Evolutionary conservation across 1,139 yeast genomes (phyloP), one percentile per base, ranked within the genome.

Genomic region (Scheffersomyces illinoinensis): DNA sequence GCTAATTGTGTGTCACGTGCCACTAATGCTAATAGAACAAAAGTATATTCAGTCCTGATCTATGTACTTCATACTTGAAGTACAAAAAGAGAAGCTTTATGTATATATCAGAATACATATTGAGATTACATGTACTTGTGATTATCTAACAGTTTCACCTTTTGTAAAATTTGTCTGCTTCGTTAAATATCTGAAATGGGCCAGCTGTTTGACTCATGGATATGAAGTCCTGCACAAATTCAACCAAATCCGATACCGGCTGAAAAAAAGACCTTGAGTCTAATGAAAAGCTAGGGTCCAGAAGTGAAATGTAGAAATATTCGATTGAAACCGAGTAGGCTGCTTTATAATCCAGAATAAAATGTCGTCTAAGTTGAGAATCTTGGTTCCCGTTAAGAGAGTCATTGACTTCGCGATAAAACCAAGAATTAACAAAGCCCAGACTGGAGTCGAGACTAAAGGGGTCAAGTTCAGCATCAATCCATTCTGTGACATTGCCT

Each of bases 401-500:
- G 98, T 93, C 57, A 90, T 95, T 71, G 99, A 95, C 76, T 90
- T 90, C 62, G 97, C 97, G 33, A 85, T 93, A 68, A 91, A 90
- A 75, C 99, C 99, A 54, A 85, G 98, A 69, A 90, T 95, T 75
- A 93, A 93, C 79, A 88, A 91, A 75, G 81, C 97, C 18, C 87
- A 87, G 59, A 89, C 93, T 14, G 97, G 96, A 4, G 88, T 95
- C 57, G 97, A 93, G 68, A 88, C 95, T 59, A 86, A 90, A 65
- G 98, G 98, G 58, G 93, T 92, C 67, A 93, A 93, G 78, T 93
- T 90, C 82, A 87, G 93, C 71, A 92, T 95, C 75, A 95, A 95
- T 74, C 99, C 99, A 58, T 95, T 95, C 76, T 96, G 97, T 77
- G 99, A 95, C 76, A 95, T 95, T 72, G 99, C 99, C 18, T 79